These are phyloP conservation scores for Gossypium stocksii DNA, from an alignment of 345 rosid species.

Conservation along the genomic window DNA sequence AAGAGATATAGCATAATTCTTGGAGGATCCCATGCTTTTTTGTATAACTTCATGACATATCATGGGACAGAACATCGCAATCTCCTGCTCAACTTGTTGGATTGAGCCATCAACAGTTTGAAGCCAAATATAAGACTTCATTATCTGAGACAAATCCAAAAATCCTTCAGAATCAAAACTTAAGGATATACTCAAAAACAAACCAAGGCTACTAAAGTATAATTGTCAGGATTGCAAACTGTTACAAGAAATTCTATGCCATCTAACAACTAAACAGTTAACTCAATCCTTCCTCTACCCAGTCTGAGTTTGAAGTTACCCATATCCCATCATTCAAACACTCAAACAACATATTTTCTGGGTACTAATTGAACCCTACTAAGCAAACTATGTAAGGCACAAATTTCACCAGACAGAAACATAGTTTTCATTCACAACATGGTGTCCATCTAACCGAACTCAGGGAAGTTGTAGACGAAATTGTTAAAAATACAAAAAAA, in stretches of 20 bases:
- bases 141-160: conserved; percentile 30
- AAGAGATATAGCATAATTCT: conserved; percentile 69
- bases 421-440: background rate
- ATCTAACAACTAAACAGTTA: background rate
- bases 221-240: background rate
- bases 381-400: background rate
- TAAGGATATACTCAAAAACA: conserved; percentile 1
- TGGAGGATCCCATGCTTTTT: conserved; percentile 76
- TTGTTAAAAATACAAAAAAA: too few species aligned
- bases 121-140: conserved; percentile 82
- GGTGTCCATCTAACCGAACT: background rate
- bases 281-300: background rate
- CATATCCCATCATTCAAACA: background rate
- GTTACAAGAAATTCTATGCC: background rate
- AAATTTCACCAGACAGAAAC: background rate
- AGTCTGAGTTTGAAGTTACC: background rate
- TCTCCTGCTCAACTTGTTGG: conserved; percentile 89
- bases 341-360: background rate
- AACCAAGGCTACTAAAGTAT: background rate
- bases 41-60: conserved; percentile 74
- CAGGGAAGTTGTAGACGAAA: background rate
- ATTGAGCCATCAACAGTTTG: conserved; percentile 81
- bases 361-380: background rate
- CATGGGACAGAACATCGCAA: conserved; percentile 89
- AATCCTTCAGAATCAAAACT: conserved; percentile 15